Conservation (phyloP, 768 basidiomycete species). For the Trametes cubensis region DNA sequence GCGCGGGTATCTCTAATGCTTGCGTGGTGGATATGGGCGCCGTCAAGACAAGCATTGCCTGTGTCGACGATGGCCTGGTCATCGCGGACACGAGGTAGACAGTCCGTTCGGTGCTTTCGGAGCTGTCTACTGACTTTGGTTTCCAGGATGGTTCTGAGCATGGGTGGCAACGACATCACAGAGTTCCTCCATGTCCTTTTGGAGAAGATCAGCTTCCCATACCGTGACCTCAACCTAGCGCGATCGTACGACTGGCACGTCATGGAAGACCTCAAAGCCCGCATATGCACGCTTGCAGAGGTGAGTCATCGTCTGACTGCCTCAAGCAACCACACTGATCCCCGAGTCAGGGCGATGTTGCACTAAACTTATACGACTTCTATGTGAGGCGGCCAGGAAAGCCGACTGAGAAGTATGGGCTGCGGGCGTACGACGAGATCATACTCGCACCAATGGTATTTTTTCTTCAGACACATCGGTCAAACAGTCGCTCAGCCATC, state of each 20-base stretch:
- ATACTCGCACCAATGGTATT: constrained; percentile 92
- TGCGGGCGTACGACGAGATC: constrained; percentile 93
- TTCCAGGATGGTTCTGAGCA: constrained; percentile 72
- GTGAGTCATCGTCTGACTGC: constrained; percentile 45
- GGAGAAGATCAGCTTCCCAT: constrained; percentile 83
- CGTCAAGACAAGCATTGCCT: constrained; percentile 78
- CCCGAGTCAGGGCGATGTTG: constrained; percentile 74
- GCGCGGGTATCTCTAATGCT: constrained; percentile 91
- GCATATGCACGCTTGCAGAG: constrained; percentile 85
- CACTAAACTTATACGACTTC: constrained; percentile 89
- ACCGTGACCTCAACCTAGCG: constrained; percentile 77
- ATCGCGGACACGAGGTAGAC: constrained; percentile 82
- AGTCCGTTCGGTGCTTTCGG: not conserved
- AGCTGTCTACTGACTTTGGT: not conserved
- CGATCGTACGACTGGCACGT: constrained; percentile 85
- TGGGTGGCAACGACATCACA: constrained; percentile 95
- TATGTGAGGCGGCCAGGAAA: constrained; percentile 76
- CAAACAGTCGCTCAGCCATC: not conserved
- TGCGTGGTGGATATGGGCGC: constrained; percentile 97
- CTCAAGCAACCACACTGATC: not conserved
- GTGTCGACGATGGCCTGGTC: constrained; percentile 93
- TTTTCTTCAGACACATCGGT: not conserved
- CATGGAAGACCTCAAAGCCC: constrained; percentile 88
- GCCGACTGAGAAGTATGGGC: constrained; percentile 82
- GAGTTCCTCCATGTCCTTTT: constrained; percentile 83